These are phyloP conservation scores for Saturnispora zaruensis DNA, from an alignment of 805 yeast species.

Conservation along the genomic window DNA sequence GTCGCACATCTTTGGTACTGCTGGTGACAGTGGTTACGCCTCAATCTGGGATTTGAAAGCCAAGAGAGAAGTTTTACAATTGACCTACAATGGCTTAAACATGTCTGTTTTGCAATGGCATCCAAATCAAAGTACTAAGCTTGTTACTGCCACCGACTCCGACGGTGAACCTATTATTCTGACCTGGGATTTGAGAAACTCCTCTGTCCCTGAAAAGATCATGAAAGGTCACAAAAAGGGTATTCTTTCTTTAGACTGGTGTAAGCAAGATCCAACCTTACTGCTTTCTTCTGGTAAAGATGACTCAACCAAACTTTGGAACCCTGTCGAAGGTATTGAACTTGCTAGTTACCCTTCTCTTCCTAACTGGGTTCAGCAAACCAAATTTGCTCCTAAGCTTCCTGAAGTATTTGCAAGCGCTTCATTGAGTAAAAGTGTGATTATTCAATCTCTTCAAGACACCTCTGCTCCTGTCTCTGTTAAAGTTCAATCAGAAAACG, in stretches of 20 bases:
- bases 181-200: conserved; percentile 91
- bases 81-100: conserved; percentile 65
- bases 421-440: conserved; percentile 76
- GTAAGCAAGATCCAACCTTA: conserved; percentile 67
- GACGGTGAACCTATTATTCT: conserved; percentile 74
- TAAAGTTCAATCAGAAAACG: conserved; percentile 36
- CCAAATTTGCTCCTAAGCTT: conserved; percentile 76
- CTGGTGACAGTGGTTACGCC: conserved; percentile 77
- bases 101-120: conserved; percentile 90
- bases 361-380: conserved; percentile 88
- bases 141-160: conserved; percentile 79
- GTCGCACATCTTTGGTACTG: conserved; percentile 81
- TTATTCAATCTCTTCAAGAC: conserved; percentile 83
- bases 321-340: conserved; percentile 64
- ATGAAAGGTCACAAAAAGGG: conserved; percentile 82
- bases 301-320: conserved; percentile 82
- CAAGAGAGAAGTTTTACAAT: conserved; percentile 79
- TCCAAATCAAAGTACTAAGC: conserved; percentile 76
- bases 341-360: conserved; percentile 86
- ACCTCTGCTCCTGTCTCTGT: conserved; percentile 50
- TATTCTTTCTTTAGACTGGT: conserved; percentile 88
- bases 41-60: conserved; percentile 92
- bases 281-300: conserved; percentile 90
- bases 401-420: conserved; percentile 90
- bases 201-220: conserved; percentile 77